A percentile compares a stretch with the other conserved stretches of the same genome.
Evolutionary conservation across 1,139 yeast genomes (phyloP).

Genomic region (Casaregolazyma suthepensis): DNA sequence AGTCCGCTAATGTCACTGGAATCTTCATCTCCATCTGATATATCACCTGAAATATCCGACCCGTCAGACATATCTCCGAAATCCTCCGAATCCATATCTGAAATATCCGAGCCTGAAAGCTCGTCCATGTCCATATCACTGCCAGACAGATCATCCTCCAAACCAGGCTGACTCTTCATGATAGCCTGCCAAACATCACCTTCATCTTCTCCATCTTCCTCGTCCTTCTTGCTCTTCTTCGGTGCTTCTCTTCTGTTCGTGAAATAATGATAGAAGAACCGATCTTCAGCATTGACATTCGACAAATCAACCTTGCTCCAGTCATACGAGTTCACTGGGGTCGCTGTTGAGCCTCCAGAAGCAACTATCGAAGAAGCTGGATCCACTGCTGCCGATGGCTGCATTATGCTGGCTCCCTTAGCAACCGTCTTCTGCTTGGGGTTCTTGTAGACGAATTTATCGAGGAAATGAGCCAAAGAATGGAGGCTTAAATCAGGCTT

Average conservation of each 20-base stretch:
- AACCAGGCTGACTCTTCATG: conserved; percentile 77
- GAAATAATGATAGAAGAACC: conserved; percentile 86
- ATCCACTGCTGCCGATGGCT: conserved; percentile 88
- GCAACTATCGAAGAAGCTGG: conserved; percentile 69
- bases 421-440: conserved; percentile 68
- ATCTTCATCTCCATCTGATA: conserved; percentile 12
- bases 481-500: conserved; percentile 89
- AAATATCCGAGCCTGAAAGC: conserved; percentile 36
- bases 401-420: conserved; percentile 93
- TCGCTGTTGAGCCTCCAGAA: conserved; percentile 38
- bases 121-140: conserved; percentile 46
- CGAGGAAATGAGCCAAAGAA: conserved; percentile 84
- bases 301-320: conserved; percentile 66
- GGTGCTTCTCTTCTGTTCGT: conserved; percentile 51
- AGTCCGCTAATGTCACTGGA: conserved; percentile 23
- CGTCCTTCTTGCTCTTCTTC: conserved; percentile 16
- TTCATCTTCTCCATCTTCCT: conserved; percentile 43
- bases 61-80: conserved; percentile 28
- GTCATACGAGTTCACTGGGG: conserved; percentile 75
- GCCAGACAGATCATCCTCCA: conserved; percentile 34
- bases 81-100: conserved; percentile 28
- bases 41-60: conserved; percentile 21
- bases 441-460: conserved; percentile 90
- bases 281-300: conserved; percentile 79
- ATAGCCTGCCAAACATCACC: conserved; percentile 87